Evolutionary conservation across 2,329 filamentous ascomycete genomes (phyloP), one percentile per base, ranked within the genome.

Genomic region (Venturia nashicola): DNA sequence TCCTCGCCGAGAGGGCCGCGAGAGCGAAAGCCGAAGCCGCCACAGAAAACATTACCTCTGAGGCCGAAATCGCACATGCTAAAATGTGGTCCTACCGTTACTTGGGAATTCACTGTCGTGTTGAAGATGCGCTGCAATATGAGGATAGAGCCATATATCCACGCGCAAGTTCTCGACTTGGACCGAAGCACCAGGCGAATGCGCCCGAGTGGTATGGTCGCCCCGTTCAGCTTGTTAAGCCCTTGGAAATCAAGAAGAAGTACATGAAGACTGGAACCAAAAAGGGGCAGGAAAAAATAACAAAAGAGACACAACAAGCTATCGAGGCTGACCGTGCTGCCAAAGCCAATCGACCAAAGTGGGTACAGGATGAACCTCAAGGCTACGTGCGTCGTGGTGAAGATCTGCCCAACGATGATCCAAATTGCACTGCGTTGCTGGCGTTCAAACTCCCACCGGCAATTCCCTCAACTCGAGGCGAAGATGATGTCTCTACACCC

Each of bases 31-130:
- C 74, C 65, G 77, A 77, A 6, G 76, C 77, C 18, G 77, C 84
- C 55, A 80, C 83, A 48, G 82, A 85, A 63, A 80, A 82, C 65
- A 80, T 82, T 40, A 83, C 81, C 11, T 97, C 92, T 0, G 84
- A 88, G 64, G 91, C 96, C 71, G 93, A 97, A 73, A 88, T 93
- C 65, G 90, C 94, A 65, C 89, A 97, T 69, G 91, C 93, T 40
- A 94, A 91, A 70, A 84, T 97, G 71, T 99, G 94, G 94, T 92
- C 91, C 2, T 97, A 94, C 78, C 86, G 94, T 66, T 99, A 99
- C 74, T 79, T 99, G 7, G 94, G 94, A 44, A 91, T 96, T 68
- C 94, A 99, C 76, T 97, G 92, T 76, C 89, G 91, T 68, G 89
- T 94, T 0, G 92, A 97, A 74, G 94, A 99, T 77, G 94, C 91